phyloP scores from a whole-genome alignment of 495 filamentous ascomycete species.

The Xylaria venustula region DNA sequence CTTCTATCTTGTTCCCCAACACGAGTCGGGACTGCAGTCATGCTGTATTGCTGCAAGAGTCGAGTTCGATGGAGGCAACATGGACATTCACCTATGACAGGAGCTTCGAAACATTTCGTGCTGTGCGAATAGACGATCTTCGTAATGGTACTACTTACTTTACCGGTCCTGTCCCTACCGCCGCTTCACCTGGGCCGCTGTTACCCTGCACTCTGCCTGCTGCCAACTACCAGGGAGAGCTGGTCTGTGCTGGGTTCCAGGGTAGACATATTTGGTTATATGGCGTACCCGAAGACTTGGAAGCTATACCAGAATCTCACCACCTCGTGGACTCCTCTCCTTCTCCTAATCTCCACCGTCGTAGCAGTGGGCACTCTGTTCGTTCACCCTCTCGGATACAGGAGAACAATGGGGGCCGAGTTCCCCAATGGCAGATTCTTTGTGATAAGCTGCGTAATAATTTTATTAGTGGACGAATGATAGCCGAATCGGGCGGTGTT shows the following conservation, averaged over 20 bases:
- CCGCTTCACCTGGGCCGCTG: conserved; percentile 42
- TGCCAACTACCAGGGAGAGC: conserved; percentile 64
- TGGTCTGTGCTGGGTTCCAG: conserved; percentile 74
- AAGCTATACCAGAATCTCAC: conserved; percentile 46
- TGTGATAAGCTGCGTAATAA: conserved; percentile 64
- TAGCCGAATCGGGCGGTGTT: conserved; percentile 55
- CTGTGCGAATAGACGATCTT: conserved; percentile 69
- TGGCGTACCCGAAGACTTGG: conserved; percentile 72
- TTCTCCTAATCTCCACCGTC: conserved; percentile 30
- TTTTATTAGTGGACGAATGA: conserved; percentile 58
- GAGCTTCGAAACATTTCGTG: conserved; percentile 72
- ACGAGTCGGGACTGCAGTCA: conserved; percentile 72
- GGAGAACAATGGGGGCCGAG: conserved; percentile 34
- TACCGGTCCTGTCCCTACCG: conserved; percentile 60
- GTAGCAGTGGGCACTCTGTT: conserved; percentile 39
- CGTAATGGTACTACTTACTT: conserved; percentile 80
- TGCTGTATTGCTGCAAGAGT: conserved; percentile 67
- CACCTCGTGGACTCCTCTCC: conserved; percentile 28
- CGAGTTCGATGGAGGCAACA: conserved; percentile 66
- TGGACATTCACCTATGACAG: conserved; percentile 82
- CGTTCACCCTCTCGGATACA: conserved; percentile 35
- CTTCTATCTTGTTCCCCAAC: conserved; percentile 83
- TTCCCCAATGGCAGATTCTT: conserved; percentile 69
- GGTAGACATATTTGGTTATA: conserved; percentile 76
- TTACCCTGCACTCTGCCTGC: conserved; percentile 69